These are phyloP conservation scores for Mycena rebaudengoi DNA, from an alignment of 768 basidiomycete species.

Conservation along the genomic window DNA sequence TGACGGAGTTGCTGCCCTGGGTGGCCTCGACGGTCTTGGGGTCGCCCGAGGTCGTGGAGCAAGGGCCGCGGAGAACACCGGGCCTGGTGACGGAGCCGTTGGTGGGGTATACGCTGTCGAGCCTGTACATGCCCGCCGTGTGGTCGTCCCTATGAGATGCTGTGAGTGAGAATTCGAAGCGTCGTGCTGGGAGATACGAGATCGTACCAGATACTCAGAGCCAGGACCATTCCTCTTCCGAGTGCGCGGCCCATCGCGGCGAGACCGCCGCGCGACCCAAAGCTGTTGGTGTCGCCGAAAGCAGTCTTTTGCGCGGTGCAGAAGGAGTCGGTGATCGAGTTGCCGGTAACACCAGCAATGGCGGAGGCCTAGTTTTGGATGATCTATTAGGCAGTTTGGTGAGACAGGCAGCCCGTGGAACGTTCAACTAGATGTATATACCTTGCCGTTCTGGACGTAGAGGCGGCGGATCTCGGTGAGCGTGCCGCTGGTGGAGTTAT, in stretches of 20 bases:
- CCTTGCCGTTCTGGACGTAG: slow-evolving; percentile 50
- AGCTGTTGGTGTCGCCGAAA: slow-evolving; percentile 49
- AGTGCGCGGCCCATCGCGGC: slow-evolving; percentile 38
- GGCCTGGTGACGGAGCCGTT: slow-evolving; percentile 30
- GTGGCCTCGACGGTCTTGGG: slow-evolving; percentile 45
- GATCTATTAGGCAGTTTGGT: too few relatives aligned
- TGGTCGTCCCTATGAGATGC: too few relatives aligned
- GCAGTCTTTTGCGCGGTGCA: slow-evolving; percentile 45
- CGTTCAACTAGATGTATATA: too few relatives aligned
- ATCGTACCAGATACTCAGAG: slow-evolving; percentile 50
- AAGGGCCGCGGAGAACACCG: slow-evolving; percentile 47
- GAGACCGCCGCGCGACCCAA: slow-evolving; percentile 42
- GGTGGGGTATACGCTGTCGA: slow-evolving; percentile 44
- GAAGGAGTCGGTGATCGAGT: slow-evolving; percentile 50
- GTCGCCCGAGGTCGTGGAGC: slow-evolving; percentile 44
- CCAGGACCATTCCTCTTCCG: slow-evolving; percentile 45
- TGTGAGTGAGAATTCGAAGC: too few relatives aligned
- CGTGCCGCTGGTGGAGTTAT: slow-evolving; percentile 45
- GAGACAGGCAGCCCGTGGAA: too few relatives aligned
- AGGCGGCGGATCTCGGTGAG: slow-evolving; percentile 52
- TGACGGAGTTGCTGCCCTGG: slow-evolving; percentile 38
- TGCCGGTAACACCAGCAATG: slow-evolving; percentile 40
- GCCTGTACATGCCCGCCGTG: slow-evolving; percentile 52
- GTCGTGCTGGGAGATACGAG: slow-evolving; percentile 43
- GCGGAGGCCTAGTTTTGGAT: slow-evolving; percentile 47